Evolutionary conservation across 495 filamentous ascomycete genomes (phyloP), one percentile per base, ranked within the genome.

Genomic region (Durotheca rogersii): DNA sequence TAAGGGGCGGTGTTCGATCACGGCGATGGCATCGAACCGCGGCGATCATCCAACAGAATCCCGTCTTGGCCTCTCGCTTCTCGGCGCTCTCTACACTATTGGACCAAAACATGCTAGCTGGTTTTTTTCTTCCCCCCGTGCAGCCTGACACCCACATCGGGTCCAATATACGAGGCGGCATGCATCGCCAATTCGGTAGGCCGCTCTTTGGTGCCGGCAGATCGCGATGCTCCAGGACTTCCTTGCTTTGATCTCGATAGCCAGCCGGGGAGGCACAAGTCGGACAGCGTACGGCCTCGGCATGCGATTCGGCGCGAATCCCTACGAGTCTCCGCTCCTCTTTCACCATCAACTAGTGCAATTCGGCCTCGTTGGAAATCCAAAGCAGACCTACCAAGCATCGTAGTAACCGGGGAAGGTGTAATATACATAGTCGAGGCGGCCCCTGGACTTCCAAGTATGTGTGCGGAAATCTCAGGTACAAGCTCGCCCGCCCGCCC

Each of bases 1-100:
- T n/a, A n/a, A n/a, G n/a, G n/a, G n/a, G n/a, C n/a, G 27, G 37
- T 45, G n/a, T 53, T 52, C 61, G 61, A 64, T 64, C 61, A 47
- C 35, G 17, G 55, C 27, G 38, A 53, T 41, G 41, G 50, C 41
- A 37, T 56, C 23, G 25, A 30, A 35, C 14, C 19, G 19, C 17
- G 20, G 21, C 50, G 46, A 64, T 64, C 61, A 48, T 33, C 53
- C 37, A 47, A 44, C 53, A 31, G 31, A 52, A 45, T 37, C 7
- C 16, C 56, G 41, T 53, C 53, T 38, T 34, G 33, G 7, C 27
- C 37, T 25, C 19, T 34, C 50, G 41, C 29, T 31, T 36, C 43
- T 52, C 48, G 30, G n/a, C 41, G 27, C 14, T 36, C 21, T 16
- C 27, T 31, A 6, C 33, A 7, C 9, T 30, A 38, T 33, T 25